Percentiles rank a stretch among this genome's conserved stretches.
phyloP scores from a whole-genome alignment of 768 basidiomycete species.

The Boletus coccyginus region DNA sequence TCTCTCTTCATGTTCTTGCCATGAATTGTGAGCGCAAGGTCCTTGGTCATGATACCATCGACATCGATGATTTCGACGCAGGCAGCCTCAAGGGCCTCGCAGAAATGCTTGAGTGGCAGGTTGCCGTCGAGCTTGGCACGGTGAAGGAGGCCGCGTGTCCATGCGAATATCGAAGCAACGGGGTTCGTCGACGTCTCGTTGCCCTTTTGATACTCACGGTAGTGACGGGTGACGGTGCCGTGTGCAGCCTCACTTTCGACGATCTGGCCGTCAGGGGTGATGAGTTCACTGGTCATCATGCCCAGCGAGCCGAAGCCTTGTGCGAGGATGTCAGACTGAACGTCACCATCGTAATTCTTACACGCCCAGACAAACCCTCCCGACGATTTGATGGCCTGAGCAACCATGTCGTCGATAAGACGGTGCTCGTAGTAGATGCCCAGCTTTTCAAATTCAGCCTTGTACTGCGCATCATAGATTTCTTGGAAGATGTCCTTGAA shows the following conservation, averaged over 20 bases:
- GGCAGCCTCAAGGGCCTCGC: constrained; percentile 73
- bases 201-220: constrained; percentile 96
- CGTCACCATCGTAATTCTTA: constrained; percentile 84
- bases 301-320: constrained; percentile 96
- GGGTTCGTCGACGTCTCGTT: constrained; percentile 98
- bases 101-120: constrained; percentile 69
- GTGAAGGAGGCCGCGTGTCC: constrained; percentile 93
- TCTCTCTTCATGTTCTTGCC: constrained; percentile 89
- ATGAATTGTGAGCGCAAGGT: constrained; percentile 91
- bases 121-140: constrained; percentile 92
- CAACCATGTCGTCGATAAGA: constrained; percentile 97
- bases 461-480: constrained; percentile 83
- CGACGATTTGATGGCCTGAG: constrained; percentile 93
- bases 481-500: constrained; percentile 99
- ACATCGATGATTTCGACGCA: constrained; percentile 90
- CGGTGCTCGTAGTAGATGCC: constrained; percentile 95
- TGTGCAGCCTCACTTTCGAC: constrained; percentile 98
- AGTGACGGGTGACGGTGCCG: constrained; percentile 95
- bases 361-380: constrained; percentile 85
- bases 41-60: constrained; percentile 96
- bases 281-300: constrained; percentile 97
- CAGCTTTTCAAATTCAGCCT: constrained; percentile 59
- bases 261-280: constrained; percentile 90
- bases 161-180: constrained; percentile 97
- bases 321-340: constrained; percentile 90